Evolutionary conservation across 345 rosid species (phyloP), one percentile per base, ranked within the genome.

Genomic region (Brassica carinata): DNA sequence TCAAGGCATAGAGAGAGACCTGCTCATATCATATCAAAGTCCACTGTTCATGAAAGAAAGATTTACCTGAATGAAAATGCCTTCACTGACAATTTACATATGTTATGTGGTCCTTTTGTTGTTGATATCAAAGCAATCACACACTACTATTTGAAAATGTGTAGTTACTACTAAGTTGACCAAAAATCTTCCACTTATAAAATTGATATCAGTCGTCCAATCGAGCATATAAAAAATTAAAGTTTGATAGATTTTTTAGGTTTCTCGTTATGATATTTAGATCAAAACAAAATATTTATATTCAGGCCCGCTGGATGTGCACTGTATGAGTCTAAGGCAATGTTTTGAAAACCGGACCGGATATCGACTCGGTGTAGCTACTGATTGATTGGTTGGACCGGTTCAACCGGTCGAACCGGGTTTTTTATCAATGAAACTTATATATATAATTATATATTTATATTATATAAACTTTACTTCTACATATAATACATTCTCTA

Each of bases 21-120:
- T 67, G 69, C 62, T 67, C 77, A 14, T 59, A 43, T 43, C 51
- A 43, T 43, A 74, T 73, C 65, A 74, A 73, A 74, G 79, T 75
- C 72, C 67, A 69, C 79, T 69, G 83, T 81, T 75, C 63, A 80
- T 75, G 75, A 69, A 73, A 70, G 53, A 70, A 64, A 75, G 76
- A 75, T 79, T 79, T 80, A 81, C 76, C 80, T 70, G 80, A 81
- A 65, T 75, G 80, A 64, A 58, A 80, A 80, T 80, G 58, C 76
- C 72, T 75, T 81, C 83, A 81, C 83, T 81, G 76, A 64, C 83
- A 57, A 70, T 70, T 75, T 40, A 81, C 77, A 70, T 81, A 75
- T 71, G 83, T 80, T 70, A 69, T 75, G 83, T 81, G 80, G 80
- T 75, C 83, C 80, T 63, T 64, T 80, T 30, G 8, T 53, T 64